A percentile compares a stretch with the other conserved stretches of the same genome.
Conservation (phyloP, 108 stramenopile species). For the Pseudonitzschia delicatissima region DNA sequence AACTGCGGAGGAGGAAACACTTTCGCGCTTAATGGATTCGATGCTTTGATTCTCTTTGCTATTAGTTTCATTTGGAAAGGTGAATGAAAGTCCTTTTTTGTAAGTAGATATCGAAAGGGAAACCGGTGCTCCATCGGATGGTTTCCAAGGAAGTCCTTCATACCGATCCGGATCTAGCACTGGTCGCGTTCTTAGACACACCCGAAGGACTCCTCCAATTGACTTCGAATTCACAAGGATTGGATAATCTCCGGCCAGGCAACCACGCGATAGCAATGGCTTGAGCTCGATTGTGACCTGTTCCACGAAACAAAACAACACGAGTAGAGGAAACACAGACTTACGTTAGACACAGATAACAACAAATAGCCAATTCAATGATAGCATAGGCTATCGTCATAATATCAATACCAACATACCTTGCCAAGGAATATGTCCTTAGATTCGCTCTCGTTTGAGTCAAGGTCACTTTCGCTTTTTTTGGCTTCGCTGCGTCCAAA, state of each 20-base stretch:
- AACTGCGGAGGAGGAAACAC: too few species aligned
- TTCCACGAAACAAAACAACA: slow-evolving; percentile 1
- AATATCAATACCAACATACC: not conserved
- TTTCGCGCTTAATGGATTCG: not conserved
- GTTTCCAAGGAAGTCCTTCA: not conserved
- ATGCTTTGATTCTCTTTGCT: not conserved
- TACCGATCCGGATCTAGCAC: slow-evolving; percentile 6
- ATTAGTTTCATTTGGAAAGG: slow-evolving; percentile 2
- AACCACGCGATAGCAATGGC: slow-evolving; percentile 13
- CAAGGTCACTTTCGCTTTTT: not conserved
- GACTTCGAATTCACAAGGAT: slow-evolving; percentile 12
- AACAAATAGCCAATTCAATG: not conserved
- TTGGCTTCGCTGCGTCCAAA: not conserved
- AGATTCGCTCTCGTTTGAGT: too few species aligned
- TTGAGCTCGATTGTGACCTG: slow-evolving; percentile 31
- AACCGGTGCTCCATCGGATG: not conserved
- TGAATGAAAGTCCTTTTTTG: slow-evolving; percentile 5
- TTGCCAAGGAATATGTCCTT: slow-evolving; percentile 6
- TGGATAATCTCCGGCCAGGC: slow-evolving; percentile 34
- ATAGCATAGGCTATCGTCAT: not conserved
- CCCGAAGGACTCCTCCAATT: slow-evolving; percentile 23
- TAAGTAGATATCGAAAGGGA: not conserved
- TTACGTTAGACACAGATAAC: too few species aligned
- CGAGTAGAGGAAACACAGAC: too few species aligned
- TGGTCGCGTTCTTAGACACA: slow-evolving; percentile 21